Evolutionary conservation across 2,329 filamentous ascomycete species (phyloP).

Genomic region (Cytospora piceicola): DNA sequence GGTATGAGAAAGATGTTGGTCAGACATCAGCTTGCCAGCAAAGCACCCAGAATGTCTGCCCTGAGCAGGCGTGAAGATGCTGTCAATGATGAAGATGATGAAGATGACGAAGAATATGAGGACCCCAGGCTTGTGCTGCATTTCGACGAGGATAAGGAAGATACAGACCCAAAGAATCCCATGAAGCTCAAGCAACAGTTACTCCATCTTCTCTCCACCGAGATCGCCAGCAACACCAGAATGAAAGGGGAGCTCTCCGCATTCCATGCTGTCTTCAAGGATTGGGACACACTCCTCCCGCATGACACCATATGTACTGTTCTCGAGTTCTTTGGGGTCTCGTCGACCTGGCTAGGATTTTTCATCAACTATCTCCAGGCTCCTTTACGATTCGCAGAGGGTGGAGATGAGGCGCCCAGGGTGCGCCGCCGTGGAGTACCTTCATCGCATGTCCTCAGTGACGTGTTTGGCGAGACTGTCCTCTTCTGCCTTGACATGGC

Average conservation of each 20-base stretch:
- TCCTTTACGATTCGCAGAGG: conserved; percentile 61
- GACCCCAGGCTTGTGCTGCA: not conserved
- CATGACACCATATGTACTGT: conserved; percentile 63
- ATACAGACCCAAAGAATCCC: conserved; percentile 38
- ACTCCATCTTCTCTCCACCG: conserved; percentile 52
- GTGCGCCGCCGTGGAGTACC: conserved; percentile 61
- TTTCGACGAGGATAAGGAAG: conserved; percentile 23
- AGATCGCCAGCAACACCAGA: conserved; percentile 50
- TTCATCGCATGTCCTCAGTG: conserved; percentile 61
- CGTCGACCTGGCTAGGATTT: conserved; percentile 59
- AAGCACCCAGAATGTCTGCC: conserved; percentile 38
- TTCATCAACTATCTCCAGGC: conserved; percentile 63
- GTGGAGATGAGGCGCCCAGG: conserved; percentile 51
- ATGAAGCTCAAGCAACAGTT: conserved; percentile 52
- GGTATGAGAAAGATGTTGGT: no score
- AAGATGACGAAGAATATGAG: conserved; percentile 21
- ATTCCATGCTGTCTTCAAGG: conserved; percentile 51
- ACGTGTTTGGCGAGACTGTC: conserved; percentile 62
- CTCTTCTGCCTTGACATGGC: conserved; percentile 69
- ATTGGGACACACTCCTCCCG: conserved; percentile 49
- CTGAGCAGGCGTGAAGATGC: conserved; percentile 29
- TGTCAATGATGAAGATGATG: conserved; percentile 32
- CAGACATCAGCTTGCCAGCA: conserved; percentile 41
- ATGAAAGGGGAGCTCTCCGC: conserved; percentile 51
- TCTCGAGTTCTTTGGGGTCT: conserved; percentile 62